These are phyloP conservation scores for Puccinia polysora DNA, from an alignment of 1,284 basidiomycete genomes.

Conservation along the genomic window DNA sequence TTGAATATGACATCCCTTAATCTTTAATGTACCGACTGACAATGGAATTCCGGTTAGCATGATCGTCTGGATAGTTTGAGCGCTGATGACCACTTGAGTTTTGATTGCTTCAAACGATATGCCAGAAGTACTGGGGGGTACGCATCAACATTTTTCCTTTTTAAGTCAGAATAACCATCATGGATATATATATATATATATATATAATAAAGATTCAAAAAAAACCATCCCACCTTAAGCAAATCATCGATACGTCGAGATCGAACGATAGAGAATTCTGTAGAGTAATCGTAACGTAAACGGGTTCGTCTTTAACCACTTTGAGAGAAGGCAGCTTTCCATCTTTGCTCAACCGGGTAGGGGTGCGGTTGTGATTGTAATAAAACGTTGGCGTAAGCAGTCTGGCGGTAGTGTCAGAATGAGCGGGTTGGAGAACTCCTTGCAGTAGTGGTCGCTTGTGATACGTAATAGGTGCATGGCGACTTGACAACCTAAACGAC, in stretches of 20 bases:
- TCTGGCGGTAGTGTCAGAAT: background rate
- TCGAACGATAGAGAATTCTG: conserved; percentile 33
- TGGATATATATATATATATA: too few species aligned
- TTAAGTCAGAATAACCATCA: too few species aligned
- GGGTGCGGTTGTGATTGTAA: conserved; percentile 16
- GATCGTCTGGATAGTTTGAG: conserved; percentile 25
- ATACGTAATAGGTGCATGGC: conserved; percentile 20
- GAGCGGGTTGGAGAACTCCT: background rate
- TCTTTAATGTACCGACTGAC: conserved; percentile 14
- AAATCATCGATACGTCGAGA: conserved; percentile 21
- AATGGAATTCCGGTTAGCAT: conserved; percentile 10
- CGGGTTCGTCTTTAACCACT: conserved; percentile 21
- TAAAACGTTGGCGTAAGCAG: conserved; percentile 20
- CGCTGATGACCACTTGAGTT: background rate
- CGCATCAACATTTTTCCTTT: background rate
- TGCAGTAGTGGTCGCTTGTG: background rate
- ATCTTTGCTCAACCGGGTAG: background rate
- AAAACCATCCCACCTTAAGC: conserved; percentile 17
- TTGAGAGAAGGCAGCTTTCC: conserved; percentile 1
- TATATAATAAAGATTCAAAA: background rate
- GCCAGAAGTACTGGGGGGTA: background rate
- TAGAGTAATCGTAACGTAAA: conserved; percentile 23
- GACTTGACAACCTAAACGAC: conserved; percentile 10
- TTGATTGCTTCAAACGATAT: conserved; percentile 1
- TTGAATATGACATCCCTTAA: conserved; percentile 13